These are phyloP conservation scores for Ochromonadaceae sp. DNA, from an alignment of 352 stramenopile genomes.

Conservation along the genomic window DNA sequence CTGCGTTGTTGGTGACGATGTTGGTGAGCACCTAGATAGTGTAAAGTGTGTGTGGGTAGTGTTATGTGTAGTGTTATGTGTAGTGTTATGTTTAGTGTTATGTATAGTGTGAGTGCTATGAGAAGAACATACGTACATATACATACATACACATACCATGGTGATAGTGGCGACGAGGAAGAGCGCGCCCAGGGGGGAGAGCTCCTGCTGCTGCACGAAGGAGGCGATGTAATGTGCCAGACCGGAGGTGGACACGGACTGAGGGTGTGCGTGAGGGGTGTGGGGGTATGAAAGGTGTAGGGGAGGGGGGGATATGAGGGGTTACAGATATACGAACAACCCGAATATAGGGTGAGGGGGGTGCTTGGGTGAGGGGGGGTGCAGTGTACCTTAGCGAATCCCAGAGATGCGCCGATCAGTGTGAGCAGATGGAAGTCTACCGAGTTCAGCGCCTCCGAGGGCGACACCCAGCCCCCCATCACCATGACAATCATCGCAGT, in stretches of 20 bases:
- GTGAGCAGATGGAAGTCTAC: constrained; percentile 31
- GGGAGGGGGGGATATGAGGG: too few species aligned
- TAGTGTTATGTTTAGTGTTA: constrained; percentile 8
- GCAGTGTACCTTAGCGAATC: constrained; percentile 25
- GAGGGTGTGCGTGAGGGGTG: too few species aligned
- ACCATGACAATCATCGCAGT: constrained; percentile 22
- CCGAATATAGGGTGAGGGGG: too few species aligned
- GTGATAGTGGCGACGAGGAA: constrained; percentile 30
- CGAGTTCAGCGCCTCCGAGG: constrained; percentile 25
- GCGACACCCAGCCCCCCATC: constrained; percentile 29
- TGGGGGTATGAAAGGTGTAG: too few species aligned
- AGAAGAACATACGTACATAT: constrained; percentile 5
- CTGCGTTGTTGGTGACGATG: constrained; percentile 33
- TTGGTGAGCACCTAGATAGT: constrained; percentile 21
- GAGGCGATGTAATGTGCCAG: constrained; percentile 18
- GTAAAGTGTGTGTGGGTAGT: too few species aligned
- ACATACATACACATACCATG: constrained; percentile 22
- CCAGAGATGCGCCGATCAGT: constrained; percentile 29
- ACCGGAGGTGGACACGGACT: constrained; percentile 28
- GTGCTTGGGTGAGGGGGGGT: too few species aligned
- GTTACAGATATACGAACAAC: too few species aligned
- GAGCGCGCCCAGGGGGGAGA: constrained; percentile 15
- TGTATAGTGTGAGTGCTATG: background rate
- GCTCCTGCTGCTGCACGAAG: background rate
- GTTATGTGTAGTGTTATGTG: too few species aligned